Conservation (phyloP, 2,329 filamentous ascomycete species). For the Penicillium olsonii region DNA sequence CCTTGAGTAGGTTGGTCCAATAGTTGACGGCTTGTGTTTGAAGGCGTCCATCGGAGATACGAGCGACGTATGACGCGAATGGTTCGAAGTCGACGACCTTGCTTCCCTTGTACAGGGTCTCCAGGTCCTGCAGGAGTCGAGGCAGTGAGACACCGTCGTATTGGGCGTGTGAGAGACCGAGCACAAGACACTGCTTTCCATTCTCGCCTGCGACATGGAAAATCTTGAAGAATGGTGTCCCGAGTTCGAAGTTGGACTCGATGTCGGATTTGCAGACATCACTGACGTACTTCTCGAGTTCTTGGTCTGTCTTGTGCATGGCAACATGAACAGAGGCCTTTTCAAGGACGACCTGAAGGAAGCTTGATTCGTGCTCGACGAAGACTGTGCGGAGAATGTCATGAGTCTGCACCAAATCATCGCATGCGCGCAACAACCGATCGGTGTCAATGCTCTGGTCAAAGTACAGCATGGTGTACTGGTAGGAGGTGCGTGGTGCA, state of each 20-base stretch:
- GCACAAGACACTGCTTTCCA: slow-evolving; percentile 42
- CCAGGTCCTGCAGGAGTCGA: slow-evolving; percentile 59
- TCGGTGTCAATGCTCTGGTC: slow-evolving; percentile 49
- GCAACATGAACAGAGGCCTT: slow-evolving; percentile 49
- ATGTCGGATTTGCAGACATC: slow-evolving; percentile 55
- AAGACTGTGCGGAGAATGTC: slow-evolving; percentile 68
- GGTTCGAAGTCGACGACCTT: slow-evolving; percentile 34
- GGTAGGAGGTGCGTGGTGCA: slow-evolving; percentile 61
- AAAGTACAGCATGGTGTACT: slow-evolving; percentile 65
- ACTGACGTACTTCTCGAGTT: slow-evolving; percentile 51
- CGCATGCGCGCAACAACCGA: slow-evolving; percentile 44
- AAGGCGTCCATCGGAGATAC: slow-evolving; percentile 29
- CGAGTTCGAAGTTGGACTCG: slow-evolving; percentile 54
- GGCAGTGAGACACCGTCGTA: slow-evolving; percentile 68
- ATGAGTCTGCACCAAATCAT: slow-evolving; percentile 56
- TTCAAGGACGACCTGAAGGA: slow-evolving; percentile 58
- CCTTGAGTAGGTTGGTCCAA: slow-evolving; percentile 56
- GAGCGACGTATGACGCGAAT: slow-evolving; percentile 45
- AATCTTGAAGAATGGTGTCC: slow-evolving; percentile 60
- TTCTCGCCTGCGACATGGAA: slow-evolving; percentile 46
- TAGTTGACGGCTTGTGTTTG: slow-evolving; percentile 50
- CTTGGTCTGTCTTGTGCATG: slow-evolving; percentile 49
- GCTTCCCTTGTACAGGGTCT: slow-evolving; percentile 48
- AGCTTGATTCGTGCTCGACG: slow-evolving; percentile 51
- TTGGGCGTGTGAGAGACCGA: slow-evolving; percentile 66